These are phyloP conservation scores for Backusella westeae DNA, from an alignment of 192 early-diverging fungal species.

Conservation along the genomic window DNA sequence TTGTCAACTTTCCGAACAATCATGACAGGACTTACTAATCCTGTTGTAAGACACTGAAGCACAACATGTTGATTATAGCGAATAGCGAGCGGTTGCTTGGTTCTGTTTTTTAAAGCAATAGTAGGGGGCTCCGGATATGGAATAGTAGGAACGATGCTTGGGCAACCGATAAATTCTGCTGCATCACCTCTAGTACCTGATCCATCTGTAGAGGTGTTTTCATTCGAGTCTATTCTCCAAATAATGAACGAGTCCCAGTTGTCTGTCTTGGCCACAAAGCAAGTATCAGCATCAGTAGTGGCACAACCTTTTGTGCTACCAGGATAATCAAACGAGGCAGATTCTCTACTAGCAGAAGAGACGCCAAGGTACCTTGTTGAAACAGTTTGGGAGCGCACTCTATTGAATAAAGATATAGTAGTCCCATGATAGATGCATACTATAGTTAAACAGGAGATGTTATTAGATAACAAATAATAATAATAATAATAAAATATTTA, in stretches of 20 bases:
- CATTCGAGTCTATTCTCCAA: constrained; percentile 73
- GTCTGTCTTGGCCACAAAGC: constrained; percentile 69
- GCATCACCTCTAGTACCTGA: neutral
- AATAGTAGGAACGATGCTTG: neutral
- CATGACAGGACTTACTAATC: constrained; percentile 76
- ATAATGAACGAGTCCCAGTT: constrained; percentile 87
- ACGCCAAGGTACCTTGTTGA: constrained; percentile 83
- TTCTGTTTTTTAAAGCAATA: constrained; percentile 62
- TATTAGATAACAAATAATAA: neutral
- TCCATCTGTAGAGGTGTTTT: neutral
- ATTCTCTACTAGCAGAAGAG: constrained; percentile 3
- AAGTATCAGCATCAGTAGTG: constrained; percentile 41
- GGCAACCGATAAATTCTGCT: constrained; percentile 4
- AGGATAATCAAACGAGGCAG: neutral
- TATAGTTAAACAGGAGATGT: neutral
- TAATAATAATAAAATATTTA: neutral
- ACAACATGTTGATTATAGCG: constrained; percentile 88
- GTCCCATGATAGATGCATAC: constrained; percentile 84
- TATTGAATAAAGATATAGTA: constrained; percentile 84
- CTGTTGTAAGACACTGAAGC: constrained; percentile 81
- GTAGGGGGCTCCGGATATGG: constrained; percentile 66
- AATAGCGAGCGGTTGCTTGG: constrained; percentile 59
- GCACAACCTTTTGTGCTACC: neutral
- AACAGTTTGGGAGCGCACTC: constrained; percentile 86
- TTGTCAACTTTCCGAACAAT: constrained; percentile 83